Evolutionary conservation across 2,329 filamentous ascomycete genomes (phyloP), one percentile per base, ranked within the genome.

Genomic region (Lojkania enalia): DNA sequence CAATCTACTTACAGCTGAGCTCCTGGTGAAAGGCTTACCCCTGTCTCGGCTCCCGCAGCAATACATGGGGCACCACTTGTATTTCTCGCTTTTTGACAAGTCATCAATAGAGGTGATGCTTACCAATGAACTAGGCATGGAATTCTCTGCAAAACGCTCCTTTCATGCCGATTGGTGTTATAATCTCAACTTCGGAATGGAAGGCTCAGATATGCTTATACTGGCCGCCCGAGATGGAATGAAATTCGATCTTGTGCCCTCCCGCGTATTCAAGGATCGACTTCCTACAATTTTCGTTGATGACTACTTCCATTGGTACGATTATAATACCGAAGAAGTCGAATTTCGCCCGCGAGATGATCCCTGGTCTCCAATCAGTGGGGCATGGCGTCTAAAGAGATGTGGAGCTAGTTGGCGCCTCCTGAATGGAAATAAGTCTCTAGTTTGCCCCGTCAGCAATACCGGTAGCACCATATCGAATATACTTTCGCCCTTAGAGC

Each of bases 1-100:
- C 51, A 80, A 81, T 48, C 0, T 50, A n/a, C n/a, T 85, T 2
- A 76, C 70, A 0, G 80, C 76, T 0, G 67, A 76, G 18, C 61
- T 85, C 0, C 67, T 82, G 0, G 71, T 84, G 0, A 71, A 82
- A 44, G 80, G 80, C 0, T 32, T 64, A 1, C 79, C 77, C 0
- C 51, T 82, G 0, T 59, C 71, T 3, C 70, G 75, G 2, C 66
- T 83, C 0, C 80, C 80, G 0, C 2, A 9, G 0, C 48, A 71
- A 0, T 83, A 79, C 37, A 66, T 74, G 23, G 5, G 11, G 0
- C 67, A 79, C 39, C 5, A 52, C 0, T 61, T 61, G 0, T 83
- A 78, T 49, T n/a, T n/a, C n/a, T n/a, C n/a, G n/a, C n/a, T n/a
- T n/a, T n/a, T n/a, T n/a, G n/a, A n/a, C n/a, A n/a, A n/a, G n/a